Evolutionary conservation across 345 rosid species (phyloP), one percentile per base, ranked within the genome.

Genomic region (Heritiera littoralis): DNA sequence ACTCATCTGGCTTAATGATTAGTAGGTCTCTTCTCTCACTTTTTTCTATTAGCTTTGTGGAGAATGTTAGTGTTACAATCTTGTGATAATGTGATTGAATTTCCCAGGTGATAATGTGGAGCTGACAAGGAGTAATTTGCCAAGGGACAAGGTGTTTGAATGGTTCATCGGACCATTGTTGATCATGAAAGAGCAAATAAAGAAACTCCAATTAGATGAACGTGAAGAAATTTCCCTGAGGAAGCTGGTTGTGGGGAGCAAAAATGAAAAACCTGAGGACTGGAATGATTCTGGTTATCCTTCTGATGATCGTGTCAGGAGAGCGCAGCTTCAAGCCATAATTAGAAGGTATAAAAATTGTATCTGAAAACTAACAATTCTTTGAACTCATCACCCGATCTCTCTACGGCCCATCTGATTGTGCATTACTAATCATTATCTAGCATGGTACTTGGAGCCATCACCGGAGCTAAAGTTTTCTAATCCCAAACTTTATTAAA

Each of bases 291-390:
- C 79, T 5, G 85, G 83, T 18, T 95, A 89, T 82, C 92, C 95
- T 5, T 89, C 93, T 6, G n/a, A 63, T 45, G 90, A 89, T 81
- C 77, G 64, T 1, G 86, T 92, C 48, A 87, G 89, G 80, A 90
- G 86, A 86, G 95, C 94, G n/a, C 98, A 92, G 83, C 77, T 93
- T 72, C 98, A 95, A 83, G 97, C 94, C 83, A 86, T 92, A 46
- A 87, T 92, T 8, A 87, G 97, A 86, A 90, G 98, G 98, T 90
- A 82, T 49, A 52, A 10, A 40, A 58, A 20, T 52, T n/a, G 35
- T 46, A 38, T 38, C 14, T 4, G 38, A 48, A 45, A 40, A 10
- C 10, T n/a, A 30, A 20, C 41, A 9, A 18, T 18, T 9, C 30
- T 43, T 10, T 13, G 3, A 46, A 60, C 6, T 66, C 46, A 55